Conservation (phyloP, 345 rosid genomes). For the Eucalyptus cloeziana region DNA sequence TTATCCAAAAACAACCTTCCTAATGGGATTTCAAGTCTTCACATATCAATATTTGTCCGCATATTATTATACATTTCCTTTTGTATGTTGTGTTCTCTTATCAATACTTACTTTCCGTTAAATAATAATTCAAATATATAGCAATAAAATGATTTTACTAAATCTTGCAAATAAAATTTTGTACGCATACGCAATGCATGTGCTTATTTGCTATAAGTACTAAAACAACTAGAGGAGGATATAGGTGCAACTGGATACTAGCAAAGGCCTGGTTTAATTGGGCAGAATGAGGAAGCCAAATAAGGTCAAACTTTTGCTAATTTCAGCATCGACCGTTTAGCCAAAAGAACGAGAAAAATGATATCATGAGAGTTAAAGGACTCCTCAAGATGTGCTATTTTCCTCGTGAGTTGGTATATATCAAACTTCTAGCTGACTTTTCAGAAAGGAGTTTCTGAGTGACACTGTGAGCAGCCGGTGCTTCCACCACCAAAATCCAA, state of each 20-base stretch:
- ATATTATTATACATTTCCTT: background rate
- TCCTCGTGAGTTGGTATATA: background rate
- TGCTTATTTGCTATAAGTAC: background rate
- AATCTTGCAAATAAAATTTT: background rate
- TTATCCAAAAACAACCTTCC: background rate
- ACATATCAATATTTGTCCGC: accelerated
- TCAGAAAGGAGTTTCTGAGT: background rate
- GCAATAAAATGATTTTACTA: background rate
- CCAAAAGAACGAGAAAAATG: background rate
- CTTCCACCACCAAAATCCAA: background rate
- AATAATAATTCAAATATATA: background rate
- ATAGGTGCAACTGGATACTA: background rate
- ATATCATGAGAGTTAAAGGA: background rate
- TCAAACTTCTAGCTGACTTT: background rate
- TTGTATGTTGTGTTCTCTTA: background rate
- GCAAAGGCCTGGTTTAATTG: background rate
- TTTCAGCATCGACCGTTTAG: background rate
- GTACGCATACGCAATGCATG: background rate
- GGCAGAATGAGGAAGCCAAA: background rate
- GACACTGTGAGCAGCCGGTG: background rate
- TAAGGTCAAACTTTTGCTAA: background rate
- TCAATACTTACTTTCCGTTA: background rate
- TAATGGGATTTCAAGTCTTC: background rate
- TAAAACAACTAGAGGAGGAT: background rate
- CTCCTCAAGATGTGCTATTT: background rate